These are phyloP conservation scores for Tulasnella sp. DNA, from an alignment of 768 basidiomycete species.

Conservation along the genomic window DNA sequence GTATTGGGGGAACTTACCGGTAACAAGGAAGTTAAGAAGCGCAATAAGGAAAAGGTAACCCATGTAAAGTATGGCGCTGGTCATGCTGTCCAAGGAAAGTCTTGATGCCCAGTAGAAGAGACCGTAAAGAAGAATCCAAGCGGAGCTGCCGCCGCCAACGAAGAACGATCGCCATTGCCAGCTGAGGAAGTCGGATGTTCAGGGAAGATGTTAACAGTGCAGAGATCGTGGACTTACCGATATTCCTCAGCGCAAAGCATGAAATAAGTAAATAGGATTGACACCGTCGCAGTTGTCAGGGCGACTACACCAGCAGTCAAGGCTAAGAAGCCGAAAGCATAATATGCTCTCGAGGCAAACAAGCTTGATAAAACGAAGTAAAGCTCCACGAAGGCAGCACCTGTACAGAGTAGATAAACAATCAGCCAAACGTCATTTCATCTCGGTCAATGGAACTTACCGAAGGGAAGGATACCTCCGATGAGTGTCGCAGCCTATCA, in stretches of 20 bases:
- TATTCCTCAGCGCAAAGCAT: constrained; percentile 92
- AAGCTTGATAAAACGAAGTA: constrained; percentile 87
- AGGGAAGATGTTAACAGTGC: constrained; percentile 20
- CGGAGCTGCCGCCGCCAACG: constrained; percentile 82
- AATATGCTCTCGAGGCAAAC: constrained; percentile 87
- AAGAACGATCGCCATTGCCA: constrained; percentile 98
- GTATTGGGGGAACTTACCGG: constrained; percentile 45
- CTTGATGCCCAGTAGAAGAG: constrained; percentile 82
- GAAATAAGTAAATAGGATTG: constrained; percentile 86
- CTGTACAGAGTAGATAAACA: constrained; percentile 34
- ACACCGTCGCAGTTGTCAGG: constrained; percentile 83
- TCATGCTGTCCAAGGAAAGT: constrained; percentile 73
- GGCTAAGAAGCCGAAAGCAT: constrained; percentile 93
- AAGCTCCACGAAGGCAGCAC: constrained; percentile 90
- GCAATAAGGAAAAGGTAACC: constrained; percentile 83
- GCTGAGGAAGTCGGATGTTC: constrained; percentile 33
- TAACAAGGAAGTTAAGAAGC: constrained; percentile 79
- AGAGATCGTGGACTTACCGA: constrained; percentile 38
- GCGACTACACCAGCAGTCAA: constrained; percentile 75
- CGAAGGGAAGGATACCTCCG: constrained; percentile 89
- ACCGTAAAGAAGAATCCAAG: constrained; percentile 87
- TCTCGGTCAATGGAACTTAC: constrained; percentile 33
- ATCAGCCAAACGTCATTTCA: not conserved
- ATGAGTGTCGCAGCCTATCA: constrained; percentile 56
- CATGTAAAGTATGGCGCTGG: constrained; percentile 76